These are phyloP conservation scores for Aspergillus carbonarius DNA, from an alignment of 2,329 filamentous ascomycete species.

Conservation along the genomic window DNA sequence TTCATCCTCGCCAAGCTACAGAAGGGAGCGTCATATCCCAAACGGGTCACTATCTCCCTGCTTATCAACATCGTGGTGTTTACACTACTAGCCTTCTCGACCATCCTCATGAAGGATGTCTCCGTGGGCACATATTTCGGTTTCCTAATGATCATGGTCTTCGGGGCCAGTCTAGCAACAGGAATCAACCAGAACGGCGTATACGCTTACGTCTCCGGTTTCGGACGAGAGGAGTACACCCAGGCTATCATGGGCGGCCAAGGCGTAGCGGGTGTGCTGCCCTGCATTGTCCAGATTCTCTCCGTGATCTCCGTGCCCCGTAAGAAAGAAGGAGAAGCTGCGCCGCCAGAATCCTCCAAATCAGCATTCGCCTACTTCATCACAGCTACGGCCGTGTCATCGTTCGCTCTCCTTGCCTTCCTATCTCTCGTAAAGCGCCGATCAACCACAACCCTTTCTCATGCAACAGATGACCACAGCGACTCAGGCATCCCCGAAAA, in stretches of 20 bases:
- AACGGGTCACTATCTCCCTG: conserved; percentile 76
- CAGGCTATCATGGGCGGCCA: conserved; percentile 97
- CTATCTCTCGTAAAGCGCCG: conserved; percentile 64
- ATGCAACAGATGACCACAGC: conserved; percentile 17
- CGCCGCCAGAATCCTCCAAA: conserved; percentile 54
- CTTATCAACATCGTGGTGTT: conserved; percentile 76
- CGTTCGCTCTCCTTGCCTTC: conserved; percentile 69
- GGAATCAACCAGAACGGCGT: conserved; percentile 90
- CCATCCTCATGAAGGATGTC: conserved; percentile 63
- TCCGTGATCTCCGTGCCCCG: conserved; percentile 69
- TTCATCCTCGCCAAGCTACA: conserved; percentile 78
- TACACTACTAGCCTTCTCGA: conserved; percentile 75
- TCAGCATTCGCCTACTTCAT: conserved; percentile 90
- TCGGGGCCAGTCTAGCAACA: conserved; percentile 73
- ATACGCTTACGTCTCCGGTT: conserved; percentile 86
- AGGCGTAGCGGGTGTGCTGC: conserved; percentile 85
- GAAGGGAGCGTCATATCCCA: conserved; percentile 79
- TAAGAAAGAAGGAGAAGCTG: conserved; percentile 36
- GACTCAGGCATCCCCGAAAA: conserved; percentile 27
- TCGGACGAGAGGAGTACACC: conserved; percentile 83
- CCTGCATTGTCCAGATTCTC: conserved; percentile 80
- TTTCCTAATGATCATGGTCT: conserved; percentile 81
- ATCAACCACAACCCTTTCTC: conserved; percentile 2
- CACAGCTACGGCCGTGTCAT: conserved; percentile 76
- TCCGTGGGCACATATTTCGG: conserved; percentile 69